These are phyloP conservation scores for Neophaeococcomyces mojaviensis DNA, from an alignment of 2,329 filamentous ascomycete species.

Conservation along the genomic window DNA sequence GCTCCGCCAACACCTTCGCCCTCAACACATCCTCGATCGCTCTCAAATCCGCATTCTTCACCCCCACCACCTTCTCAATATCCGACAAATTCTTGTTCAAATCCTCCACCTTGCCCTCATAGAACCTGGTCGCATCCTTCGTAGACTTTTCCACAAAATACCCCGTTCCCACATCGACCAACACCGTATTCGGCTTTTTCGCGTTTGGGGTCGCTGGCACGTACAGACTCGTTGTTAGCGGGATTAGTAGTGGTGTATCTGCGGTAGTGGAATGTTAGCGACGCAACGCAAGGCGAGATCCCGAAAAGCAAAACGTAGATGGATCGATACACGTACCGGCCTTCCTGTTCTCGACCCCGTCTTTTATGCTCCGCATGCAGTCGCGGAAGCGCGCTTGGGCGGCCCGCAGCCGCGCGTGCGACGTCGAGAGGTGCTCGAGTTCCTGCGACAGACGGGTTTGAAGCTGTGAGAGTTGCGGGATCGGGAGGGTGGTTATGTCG, in stretches of 20 bases:
- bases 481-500: constrained; percentile 68
- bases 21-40: constrained; percentile 73
- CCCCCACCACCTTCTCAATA: constrained; percentile 59
- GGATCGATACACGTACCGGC: constrained; percentile 19
- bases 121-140: constrained; percentile 58
- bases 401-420: constrained; percentile 77
- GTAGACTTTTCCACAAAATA: constrained; percentile 84
- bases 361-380: constrained; percentile 69
- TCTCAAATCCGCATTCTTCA: constrained; percentile 76
- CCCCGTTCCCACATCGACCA: constrained; percentile 89
- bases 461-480: constrained; percentile 78
- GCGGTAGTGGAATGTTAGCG: constrained; percentile 33
- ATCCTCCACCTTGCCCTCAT: constrained; percentile 60
- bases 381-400: constrained; percentile 90
- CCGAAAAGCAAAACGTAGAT: constrained; percentile 30
- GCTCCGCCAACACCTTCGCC: constrained; percentile 44
- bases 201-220: constrained; percentile 73
- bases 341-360: constrained; percentile 39
- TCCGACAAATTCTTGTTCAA: constrained; percentile 58
- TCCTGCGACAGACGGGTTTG: no score
- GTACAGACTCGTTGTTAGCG: constrained; percentile 88
- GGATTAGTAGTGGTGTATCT: constrained; percentile 64
- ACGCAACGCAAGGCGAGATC: constrained; percentile 56
- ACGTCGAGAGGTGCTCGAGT: no score
- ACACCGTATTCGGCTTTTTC: constrained; percentile 55